Evolutionary conservation across 768 basidiomycete species (phyloP).

Genomic region (Russula vinacea): DNA sequence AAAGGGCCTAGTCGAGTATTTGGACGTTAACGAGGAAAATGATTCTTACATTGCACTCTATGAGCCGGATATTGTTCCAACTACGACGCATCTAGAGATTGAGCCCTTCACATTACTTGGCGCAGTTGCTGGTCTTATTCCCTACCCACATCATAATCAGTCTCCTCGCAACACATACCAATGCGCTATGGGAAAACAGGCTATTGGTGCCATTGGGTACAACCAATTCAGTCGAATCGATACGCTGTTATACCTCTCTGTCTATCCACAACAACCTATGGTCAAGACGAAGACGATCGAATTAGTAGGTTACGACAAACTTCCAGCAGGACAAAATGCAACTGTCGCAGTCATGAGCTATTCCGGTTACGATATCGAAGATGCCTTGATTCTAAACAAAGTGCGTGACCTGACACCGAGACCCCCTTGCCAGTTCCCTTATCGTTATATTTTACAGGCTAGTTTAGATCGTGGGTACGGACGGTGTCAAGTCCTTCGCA

Average conservation of each 20-base stretch:
- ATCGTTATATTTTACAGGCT: constrained; percentile 48
- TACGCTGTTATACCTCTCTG: constrained; percentile 94
- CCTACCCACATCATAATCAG: constrained; percentile 99
- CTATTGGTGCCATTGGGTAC: constrained; percentile 96
- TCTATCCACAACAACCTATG: constrained; percentile 99
- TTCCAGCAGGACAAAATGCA: constrained; percentile 98
- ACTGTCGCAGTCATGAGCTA: constrained; percentile 99
- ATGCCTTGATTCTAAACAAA: constrained; percentile 94
- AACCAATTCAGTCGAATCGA: constrained; percentile 98
- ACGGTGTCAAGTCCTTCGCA: constrained; percentile 94
- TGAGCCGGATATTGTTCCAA: constrained; percentile 75
- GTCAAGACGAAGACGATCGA: constrained; percentile 99
- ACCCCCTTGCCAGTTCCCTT: not conserved
- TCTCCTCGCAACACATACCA: constrained; percentile 99
- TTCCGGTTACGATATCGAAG: constrained; percentile 99
- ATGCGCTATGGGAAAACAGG: constrained; percentile 99
- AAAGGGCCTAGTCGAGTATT: constrained; percentile 92
- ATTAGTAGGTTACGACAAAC: constrained; percentile 89
- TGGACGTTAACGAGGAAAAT: constrained; percentile 99
- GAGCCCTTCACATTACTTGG: constrained; percentile 98
- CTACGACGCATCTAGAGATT: constrained; percentile 95
- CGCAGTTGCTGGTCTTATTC: constrained; percentile 96
- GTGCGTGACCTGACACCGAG: constrained; percentile 33
- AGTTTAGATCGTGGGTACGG: constrained; percentile 97
- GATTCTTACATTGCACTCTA: constrained; percentile 95